Base-by-base conservation (phyloP, 352 stramenopile genomes). In the Elongisporangium senticosum region DNA sequence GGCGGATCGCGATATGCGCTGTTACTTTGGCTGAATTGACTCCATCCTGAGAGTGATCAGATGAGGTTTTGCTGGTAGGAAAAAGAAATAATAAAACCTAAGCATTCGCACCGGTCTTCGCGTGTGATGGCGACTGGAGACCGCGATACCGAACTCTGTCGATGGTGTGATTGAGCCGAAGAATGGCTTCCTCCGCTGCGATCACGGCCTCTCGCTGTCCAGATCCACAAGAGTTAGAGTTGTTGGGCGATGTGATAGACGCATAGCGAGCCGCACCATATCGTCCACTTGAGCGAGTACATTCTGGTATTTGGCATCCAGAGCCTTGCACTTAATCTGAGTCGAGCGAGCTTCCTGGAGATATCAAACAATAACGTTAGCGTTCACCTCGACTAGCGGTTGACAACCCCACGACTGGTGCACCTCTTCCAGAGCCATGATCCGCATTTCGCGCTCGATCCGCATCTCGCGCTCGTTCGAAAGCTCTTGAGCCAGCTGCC, bases 241-340 rank as follows among this genome's bases (percentile, higher is more conserved):
- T 14, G 24, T n/a, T 19, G 21, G 20, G 53, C 4, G 19, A 33
- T 21, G 21, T 43, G 15, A 40, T 40, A 51, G 20, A 24, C n/a
- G 19, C 8, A 24, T 1, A 26, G 37, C 58, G 20, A 47, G 56
- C 47, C 58, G 51, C 56, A 76, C 71, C 71, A 79, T 76, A 47
- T 65, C 68, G 51, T 73, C 63, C 15, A 79, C 57, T 59, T 79
- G 71, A 14, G 53, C 58, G 22, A 28, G 22, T 26, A 79, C 62
- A 17, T 39, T 67, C 39, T 72, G 62, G 51, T 73, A 79, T 49
- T 77, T 77, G n/a, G 63, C 65, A 22, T 77, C 71, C 2, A 79
- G 26, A 49, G 76, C 73, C 7, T 80, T 77, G 63, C 61, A 77
- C 23, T 70, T 77, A 1, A 61, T 61, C 22, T 72, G 66, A 3